phyloP scores from a whole-genome alignment of 306 rosid species.

The Vigna nakashimae region DNA sequence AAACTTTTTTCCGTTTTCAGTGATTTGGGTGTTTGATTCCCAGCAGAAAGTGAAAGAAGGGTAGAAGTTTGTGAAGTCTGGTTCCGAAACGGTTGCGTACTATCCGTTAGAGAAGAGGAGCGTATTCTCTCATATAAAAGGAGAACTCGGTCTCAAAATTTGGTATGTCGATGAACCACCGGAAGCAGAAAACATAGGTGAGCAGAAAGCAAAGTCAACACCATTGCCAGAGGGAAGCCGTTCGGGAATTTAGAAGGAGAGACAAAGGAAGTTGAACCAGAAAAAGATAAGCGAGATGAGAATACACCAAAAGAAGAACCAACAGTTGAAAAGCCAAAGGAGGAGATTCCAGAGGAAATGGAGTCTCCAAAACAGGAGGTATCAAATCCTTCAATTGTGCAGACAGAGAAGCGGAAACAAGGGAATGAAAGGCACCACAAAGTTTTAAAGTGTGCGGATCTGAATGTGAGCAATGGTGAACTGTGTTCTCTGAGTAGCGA shows the following conservation, averaged over 20 bases:
- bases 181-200: slow-evolving; percentile 30
- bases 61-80: slow-evolving; percentile 47
- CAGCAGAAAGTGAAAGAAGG: no score
- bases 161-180: slow-evolving; percentile 68
- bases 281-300: slow-evolving; percentile 44
- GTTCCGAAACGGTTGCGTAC: slow-evolving; percentile 60
- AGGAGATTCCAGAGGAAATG: slow-evolving; percentile 35
- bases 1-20: no score
- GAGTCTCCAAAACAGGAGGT: slow-evolving; percentile 21
- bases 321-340: slow-evolving; percentile 45
- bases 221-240: slow-evolving; percentile 43
- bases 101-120: slow-evolving; percentile 89
- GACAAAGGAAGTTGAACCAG: slow-evolving; percentile 43
- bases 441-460: slow-evolving; percentile 38
- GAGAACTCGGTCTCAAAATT: slow-evolving; percentile 75
- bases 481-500: slow-evolving; percentile 51
- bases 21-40: no score
- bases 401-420: slow-evolving; percentile 45
- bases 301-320: slow-evolving; percentile 34
- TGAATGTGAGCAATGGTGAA: slow-evolving; percentile 53
- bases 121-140: slow-evolving; percentile 87
- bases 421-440: slow-evolving; percentile 38
- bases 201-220: slow-evolving; percentile 36
- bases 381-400: slow-evolving; percentile 53
- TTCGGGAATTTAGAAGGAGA: slow-evolving; percentile 40